Base-by-base conservation (phyloP, 1,284 basidiomycete genomes). In the Ustilago nuda region DNA sequence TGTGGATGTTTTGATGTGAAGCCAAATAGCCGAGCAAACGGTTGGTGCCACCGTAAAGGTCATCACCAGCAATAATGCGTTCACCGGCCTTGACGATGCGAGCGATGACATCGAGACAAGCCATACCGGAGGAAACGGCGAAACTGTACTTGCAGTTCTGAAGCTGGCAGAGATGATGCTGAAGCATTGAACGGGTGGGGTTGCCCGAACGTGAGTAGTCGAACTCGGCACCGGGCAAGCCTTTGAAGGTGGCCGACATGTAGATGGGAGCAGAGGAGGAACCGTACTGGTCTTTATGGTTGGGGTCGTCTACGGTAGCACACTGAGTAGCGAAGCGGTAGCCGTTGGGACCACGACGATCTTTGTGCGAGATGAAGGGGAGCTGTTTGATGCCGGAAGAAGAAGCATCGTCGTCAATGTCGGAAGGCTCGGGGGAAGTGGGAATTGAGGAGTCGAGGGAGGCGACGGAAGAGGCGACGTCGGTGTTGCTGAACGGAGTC, bases 161-260 rank as follows among this genome's bases (percentile, higher is more conserved):
- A 27, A 85, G 70, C 74, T 82, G 77, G 63, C 79, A 78, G 45
- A 85, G 73, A 56, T 85, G 84, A 55, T 82, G 77, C 72, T 85
- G 84, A 48, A 85, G 79, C 81, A 84, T 84, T 52, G 76, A 79
- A 81, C 97, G 90, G 4, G 97, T 99, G 0, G 97, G 97, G 87
- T 99, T 99, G 35, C 97, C 97, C 80, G 93, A 94, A 69, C 97
- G 90, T 17, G 93, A 90, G 87, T 99, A 99, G 87, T 99, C 97
- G 74, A 86, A 87, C 86, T 94, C 98, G 81, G 92, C 89, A 57
- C 93, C 93, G 30, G 90, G 90, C 59, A 97, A 88, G 56, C 97
- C 97, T 88, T 99, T 99, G 91, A 99, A 99, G 1, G 97, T 99
- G 23, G 97, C 92, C 1, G 94, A 93, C 88, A 98, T 95, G 88